phyloP scores from a whole-genome alignment of 768 basidiomycete species.

The Trametes cinnabarina region DNA sequence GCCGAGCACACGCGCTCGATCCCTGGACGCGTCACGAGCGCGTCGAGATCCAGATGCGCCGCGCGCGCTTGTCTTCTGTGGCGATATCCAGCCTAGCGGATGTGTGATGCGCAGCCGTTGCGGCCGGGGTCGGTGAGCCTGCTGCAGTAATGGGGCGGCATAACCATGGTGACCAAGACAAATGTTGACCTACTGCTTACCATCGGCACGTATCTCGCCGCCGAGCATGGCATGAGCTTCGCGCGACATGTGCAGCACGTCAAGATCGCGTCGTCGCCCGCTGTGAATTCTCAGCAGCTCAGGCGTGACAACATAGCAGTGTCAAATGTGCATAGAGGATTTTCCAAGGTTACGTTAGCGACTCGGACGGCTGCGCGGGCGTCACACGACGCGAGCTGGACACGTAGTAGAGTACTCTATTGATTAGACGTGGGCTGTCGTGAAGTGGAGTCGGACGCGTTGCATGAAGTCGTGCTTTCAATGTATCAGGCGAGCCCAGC shows the following conservation, averaged over 20 bases:
- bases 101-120: background rate
- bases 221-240: background rate
- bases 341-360: too few relatives aligned
- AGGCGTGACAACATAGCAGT: too few relatives aligned
- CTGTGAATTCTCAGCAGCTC: too few relatives aligned
- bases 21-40: conserved; percentile 1
- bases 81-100: background rate
- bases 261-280: background rate
- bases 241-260: background rate
- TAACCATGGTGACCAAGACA: conserved; percentile 1
- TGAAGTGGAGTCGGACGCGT: too few relatives aligned
- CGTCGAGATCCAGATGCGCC: background rate
- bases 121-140: background rate
- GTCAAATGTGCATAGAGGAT: too few relatives aligned
- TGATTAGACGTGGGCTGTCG: too few relatives aligned
- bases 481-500: too few relatives aligned
- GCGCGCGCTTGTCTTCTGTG: background rate
- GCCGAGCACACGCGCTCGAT: background rate
- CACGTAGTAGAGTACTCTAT: too few relatives aligned
- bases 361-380: too few relatives aligned
- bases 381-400: too few relatives aligned
- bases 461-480: too few relatives aligned
- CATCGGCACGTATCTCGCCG: background rate
- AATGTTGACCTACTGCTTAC: background rate
- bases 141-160: background rate